phyloP scores from a whole-genome alignment of 2,329 filamentous ascomycete species.

The Cryphonectria radicalis region DNA sequence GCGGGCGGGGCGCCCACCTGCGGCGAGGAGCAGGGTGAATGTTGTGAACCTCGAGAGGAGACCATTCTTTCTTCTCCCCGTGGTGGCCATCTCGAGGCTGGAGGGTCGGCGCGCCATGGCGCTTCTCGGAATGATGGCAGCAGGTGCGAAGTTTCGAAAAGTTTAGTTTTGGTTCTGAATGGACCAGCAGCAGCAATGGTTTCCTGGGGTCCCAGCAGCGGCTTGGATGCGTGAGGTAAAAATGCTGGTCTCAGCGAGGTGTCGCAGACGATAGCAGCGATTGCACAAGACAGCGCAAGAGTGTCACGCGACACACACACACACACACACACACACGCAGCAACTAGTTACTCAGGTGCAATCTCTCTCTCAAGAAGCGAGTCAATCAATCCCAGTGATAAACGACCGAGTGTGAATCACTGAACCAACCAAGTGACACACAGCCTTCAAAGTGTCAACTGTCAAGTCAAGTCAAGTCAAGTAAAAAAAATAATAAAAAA shows the following conservation, averaged over 20 bases:
- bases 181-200: background rate
- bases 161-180: background rate
- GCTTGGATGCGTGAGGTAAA: too few species aligned
- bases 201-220: background rate
- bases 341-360: background rate
- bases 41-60: constrained; percentile 14
- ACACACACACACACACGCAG: too few species aligned
- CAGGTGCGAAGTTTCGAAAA: background rate
- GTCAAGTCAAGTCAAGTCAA: background rate
- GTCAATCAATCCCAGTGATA: background rate
- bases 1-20: constrained; percentile 24
- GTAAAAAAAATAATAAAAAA: background rate
- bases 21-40: constrained; percentile 29
- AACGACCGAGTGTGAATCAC: constrained; percentile 4
- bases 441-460: background rate
- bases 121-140: background rate
- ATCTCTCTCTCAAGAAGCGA: background rate
- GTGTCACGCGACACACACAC: background rate
- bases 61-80: background rate
- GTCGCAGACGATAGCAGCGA: background rate
- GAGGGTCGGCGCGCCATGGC: background rate
- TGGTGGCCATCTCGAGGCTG: background rate
- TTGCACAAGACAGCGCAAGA: constrained; percentile 10
- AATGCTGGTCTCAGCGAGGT: background rate
- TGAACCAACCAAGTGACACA: background rate